phyloP scores from a whole-genome alignment of 2,329 filamentous ascomycete species.

The Hyphodiscus sp. region DNA sequence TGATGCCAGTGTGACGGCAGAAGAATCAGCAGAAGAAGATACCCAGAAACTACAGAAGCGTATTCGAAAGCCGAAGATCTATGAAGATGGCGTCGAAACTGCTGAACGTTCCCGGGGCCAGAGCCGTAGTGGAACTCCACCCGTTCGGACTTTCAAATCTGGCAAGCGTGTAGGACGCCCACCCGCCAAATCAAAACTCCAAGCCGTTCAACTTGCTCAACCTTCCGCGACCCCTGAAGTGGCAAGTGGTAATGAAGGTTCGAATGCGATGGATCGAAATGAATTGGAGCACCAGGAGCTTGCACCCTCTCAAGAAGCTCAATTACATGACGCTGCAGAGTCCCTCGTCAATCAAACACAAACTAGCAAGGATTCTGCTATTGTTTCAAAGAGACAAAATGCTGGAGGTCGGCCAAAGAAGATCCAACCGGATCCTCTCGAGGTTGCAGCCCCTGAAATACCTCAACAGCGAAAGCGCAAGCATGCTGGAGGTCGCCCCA shows the following conservation, averaged over 20 bases:
- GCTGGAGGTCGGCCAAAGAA: constrained; percentile 18
- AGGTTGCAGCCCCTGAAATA: not conserved
- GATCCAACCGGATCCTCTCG: not conserved
- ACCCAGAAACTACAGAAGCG: constrained; percentile 25
- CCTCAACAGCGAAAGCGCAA: constrained; percentile 5
- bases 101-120: constrained; percentile 7
- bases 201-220: constrained; percentile 19
- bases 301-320: constrained; percentile 17
- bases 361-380: constrained; percentile 1
- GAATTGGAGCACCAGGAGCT: constrained; percentile 14
- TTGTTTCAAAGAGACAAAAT: constrained; percentile 14
- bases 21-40: constrained; percentile 20
- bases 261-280: not conserved
- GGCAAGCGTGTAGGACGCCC: constrained; percentile 29
- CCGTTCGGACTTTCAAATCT: constrained; percentile 23
- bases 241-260: constrained; percentile 3
- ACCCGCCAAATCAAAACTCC: constrained; percentile 26
- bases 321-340: constrained; percentile 23
- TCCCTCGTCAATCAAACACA: constrained; percentile 18
- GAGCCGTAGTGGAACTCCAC: constrained; percentile 18
- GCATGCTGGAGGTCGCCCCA: constrained; percentile 7
- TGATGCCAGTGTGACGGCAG: constrained; percentile 17
- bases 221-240: constrained; percentile 10
- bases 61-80: constrained; percentile 18
- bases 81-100: constrained; percentile 16